phyloP scores from a whole-genome alignment of 345 rosid genomes.

The Trapa incisa region DNA sequence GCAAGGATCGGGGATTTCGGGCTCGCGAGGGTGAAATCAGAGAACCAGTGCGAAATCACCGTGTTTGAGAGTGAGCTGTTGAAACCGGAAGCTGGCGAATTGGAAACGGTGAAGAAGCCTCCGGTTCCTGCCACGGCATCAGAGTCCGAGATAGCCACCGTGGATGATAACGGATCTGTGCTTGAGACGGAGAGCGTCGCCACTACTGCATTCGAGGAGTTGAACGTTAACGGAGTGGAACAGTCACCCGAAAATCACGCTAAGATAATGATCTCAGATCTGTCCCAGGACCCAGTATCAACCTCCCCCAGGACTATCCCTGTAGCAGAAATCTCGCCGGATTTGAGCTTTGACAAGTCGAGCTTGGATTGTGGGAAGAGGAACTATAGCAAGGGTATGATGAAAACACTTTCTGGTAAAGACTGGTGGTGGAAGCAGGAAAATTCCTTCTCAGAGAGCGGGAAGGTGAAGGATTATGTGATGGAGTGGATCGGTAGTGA shows the following conservation, averaged over 20 bases:
- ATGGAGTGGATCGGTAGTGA: constrained; percentile 90
- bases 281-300: constrained; percentile 36
- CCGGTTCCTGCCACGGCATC: constrained; percentile 10
- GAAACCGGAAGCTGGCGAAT: constrained; percentile 10
- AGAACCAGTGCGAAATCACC: constrained; percentile 19
- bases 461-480: constrained; percentile 67
- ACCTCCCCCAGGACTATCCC: constrained; percentile 25
- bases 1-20: constrained; percentile 87
- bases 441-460: constrained; percentile 24
- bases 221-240: constrained; percentile 32
- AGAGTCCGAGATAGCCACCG: constrained; percentile 23
- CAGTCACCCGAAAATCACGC: constrained; percentile 46
- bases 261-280: constrained; percentile 22
- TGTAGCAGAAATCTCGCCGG: constrained; percentile 16
- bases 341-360: constrained; percentile 25
- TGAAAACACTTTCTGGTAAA: constrained; percentile 23
- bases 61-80: constrained; percentile 20
- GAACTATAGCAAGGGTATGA: constrained; percentile 15
- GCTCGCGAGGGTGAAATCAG: constrained; percentile 57
- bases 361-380: constrained; percentile 22
- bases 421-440: constrained; percentile 74
- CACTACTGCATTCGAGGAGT: constrained; percentile 54
- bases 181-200: constrained; percentile 63
- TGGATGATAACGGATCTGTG: constrained; percentile 58
- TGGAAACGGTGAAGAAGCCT: constrained; percentile 14